A percentile compares a stretch with the other conserved stretches of the same genome.
Evolutionary conservation across 108 stramenopile species (phyloP).

Genomic region (Nitzschia sp.): DNA sequence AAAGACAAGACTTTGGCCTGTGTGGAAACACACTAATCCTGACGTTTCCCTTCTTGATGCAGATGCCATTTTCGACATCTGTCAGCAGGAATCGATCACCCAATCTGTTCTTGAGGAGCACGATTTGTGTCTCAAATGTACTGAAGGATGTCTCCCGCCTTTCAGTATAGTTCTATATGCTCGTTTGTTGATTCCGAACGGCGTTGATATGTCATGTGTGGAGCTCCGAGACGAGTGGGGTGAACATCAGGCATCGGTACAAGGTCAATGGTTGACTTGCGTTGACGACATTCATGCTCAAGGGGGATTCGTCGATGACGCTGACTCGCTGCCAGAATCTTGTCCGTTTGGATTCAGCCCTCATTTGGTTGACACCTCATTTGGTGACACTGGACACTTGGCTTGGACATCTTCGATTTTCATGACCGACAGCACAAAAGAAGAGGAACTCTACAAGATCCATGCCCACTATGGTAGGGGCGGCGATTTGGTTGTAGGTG

Average conservation of each 20-base stretch:
- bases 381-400: neutral
- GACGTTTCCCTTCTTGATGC: slow-evolving; percentile 3
- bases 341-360: slow-evolving; percentile 9
- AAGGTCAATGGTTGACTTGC: neutral
- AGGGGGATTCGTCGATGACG: neutral
- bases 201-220: slow-evolving; percentile 29
- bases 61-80: slow-evolving; percentile 22
- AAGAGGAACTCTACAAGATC: slow-evolving; percentile 31
- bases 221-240: slow-evolving; percentile 27
- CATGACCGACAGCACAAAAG: slow-evolving; percentile 14
- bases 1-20: slow-evolving; percentile 22
- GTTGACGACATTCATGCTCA: neutral
- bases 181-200: slow-evolving; percentile 21
- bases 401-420: slow-evolving; percentile 38
- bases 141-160: slow-evolving; percentile 25
- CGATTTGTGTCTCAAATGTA: slow-evolving; percentile 21
- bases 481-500: slow-evolving; percentile 21
- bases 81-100: slow-evolving; percentile 28
- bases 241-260: slow-evolving; percentile 4
- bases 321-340: neutral
- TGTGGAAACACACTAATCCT: slow-evolving; percentile 4
- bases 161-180: slow-evolving; percentile 36
- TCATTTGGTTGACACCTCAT: neutral
- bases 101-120: slow-evolving; percentile 18
- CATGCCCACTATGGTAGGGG: slow-evolving; percentile 15